Conservation (phyloP, 108 stramenopile genomes). For the Stephanodiscus minutulus region DNA sequence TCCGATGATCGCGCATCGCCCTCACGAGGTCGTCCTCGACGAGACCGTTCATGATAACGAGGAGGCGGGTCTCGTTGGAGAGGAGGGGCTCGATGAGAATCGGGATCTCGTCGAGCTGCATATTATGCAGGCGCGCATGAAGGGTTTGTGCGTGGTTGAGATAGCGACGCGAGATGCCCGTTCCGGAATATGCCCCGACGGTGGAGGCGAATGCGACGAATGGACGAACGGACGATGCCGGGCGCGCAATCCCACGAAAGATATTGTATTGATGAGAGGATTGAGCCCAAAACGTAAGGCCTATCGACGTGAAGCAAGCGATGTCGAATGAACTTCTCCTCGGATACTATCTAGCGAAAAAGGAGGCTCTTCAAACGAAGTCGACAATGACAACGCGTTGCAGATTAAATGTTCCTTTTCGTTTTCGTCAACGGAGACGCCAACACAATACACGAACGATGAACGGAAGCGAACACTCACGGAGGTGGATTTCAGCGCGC, state of each 20-base stretch:
- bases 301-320: background rate
- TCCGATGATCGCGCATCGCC: too few relatives aligned
- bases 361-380: slow-evolving; percentile 39
- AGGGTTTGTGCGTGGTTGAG: too few relatives aligned
- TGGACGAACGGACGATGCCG: too few relatives aligned
- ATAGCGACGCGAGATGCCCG: too few relatives aligned
- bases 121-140: too few relatives aligned
- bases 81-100: slow-evolving; percentile 61
- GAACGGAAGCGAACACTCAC: slow-evolving; percentile 1
- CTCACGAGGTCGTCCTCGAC: slow-evolving; percentile 77
- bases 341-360: slow-evolving; percentile 59
- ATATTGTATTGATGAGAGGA: background rate
- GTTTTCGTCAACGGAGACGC: slow-evolving; percentile 37
- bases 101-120: slow-evolving; percentile 57
- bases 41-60: slow-evolving; percentile 88
- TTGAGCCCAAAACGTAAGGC: background rate
- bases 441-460: background rate
- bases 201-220: slow-evolving; percentile 42
- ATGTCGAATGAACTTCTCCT: slow-evolving; percentile 18
- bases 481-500: slow-evolving; percentile 68
- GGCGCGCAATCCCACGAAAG: background rate
- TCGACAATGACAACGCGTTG: slow-evolving; percentile 17
- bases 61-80: slow-evolving; percentile 57
- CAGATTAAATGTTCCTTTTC: slow-evolving; percentile 36
- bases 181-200: too few relatives aligned